Evolutionary conservation across 495 filamentous ascomycete genomes (phyloP), one percentile per base, ranked within the genome.

Genomic region (Cercophora scortea): DNA sequence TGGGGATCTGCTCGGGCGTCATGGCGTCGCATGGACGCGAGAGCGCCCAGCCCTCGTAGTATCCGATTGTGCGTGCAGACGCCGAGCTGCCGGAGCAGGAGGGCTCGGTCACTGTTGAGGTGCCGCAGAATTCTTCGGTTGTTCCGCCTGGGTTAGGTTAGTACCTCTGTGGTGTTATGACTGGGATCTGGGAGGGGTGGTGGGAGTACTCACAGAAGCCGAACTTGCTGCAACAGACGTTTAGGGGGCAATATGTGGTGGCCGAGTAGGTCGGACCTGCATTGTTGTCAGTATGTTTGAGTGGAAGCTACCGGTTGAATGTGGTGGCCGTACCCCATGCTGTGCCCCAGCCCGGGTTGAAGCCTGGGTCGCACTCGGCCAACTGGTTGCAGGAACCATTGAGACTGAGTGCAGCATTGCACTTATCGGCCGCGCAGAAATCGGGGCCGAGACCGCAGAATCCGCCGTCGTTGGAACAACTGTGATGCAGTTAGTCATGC

Each of bases 81-180:
- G 38, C 17, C 4, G 18, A n/a, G 42, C 43, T 68, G 44, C 69
- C 68, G 15, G 72, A 36, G 51, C 51, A 60, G 3, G n/a, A 18
- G 6, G 52, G 55, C 4, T n/a, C 15, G 15, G 38, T 10, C 0
- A 55, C 50, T 5, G 15, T n/a, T 7, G 11, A 40, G 32, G 10
- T 33, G 18, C 39, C 49, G 48, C 62, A 62, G 42, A 65, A 65
- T 1, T 58, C 54, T 8, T 13, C 41, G 1, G 41, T 42, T 8
- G 41, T 42, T 8, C 41, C 41, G 41, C 41, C 41, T 42, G 2
- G 12, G 1, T 3, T 4, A 13, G 1, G 41, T 42, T 13, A 42
- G 11, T 13, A 8, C 9, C 5, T 16, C 36, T 13, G 4, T 3
- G 11, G 15, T 42, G 2, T 4, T 1, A 42, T 2, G 2, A 15